Percentiles rank a stretch among this genome's conserved stretches.
Conservation (phyloP, 257 asterid genomes). For the Craterostigma plantagineum region DNA sequence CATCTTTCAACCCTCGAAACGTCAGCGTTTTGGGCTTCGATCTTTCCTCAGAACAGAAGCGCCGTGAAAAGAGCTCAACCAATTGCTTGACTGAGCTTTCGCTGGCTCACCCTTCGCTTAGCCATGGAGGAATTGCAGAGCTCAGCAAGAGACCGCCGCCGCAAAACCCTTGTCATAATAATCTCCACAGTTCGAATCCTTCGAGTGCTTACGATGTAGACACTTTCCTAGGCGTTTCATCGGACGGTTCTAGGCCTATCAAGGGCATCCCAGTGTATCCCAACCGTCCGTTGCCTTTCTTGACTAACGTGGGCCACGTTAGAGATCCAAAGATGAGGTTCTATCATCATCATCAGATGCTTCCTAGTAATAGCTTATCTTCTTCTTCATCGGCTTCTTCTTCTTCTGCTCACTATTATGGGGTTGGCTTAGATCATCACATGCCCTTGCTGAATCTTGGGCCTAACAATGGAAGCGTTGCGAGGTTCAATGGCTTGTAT, state of each 20-base stretch:
- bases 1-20: background rate
- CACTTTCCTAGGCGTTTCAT: background rate
- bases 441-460: conserved; percentile 29
- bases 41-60: background rate
- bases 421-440: conserved; percentile 9
- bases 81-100: conserved; percentile 4
- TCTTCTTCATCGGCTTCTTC: conserved; percentile 5
- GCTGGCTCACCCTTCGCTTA: background rate
- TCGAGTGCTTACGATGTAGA: background rate
- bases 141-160: background rate
- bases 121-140: background rate
- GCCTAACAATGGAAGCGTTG: conserved; percentile 6
- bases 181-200: background rate
- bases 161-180: conserved; percentile 5
- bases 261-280: conserved; percentile 9
- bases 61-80: background rate
- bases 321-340: conserved; percentile 20
- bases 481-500: conserved; percentile 6
- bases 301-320: background rate
- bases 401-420: conserved; percentile 10
- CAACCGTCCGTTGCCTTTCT: conserved; percentile 6
- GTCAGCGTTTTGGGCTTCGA: background rate
- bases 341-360: conserved; percentile 18
- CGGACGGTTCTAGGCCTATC: conserved; percentile 3
- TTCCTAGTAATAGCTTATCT: conserved; percentile 11